Evolutionary conservation across 345 rosid genomes (phyloP), one percentile per base, ranked within the genome.

Genomic region (Ricinus communis): DNA sequence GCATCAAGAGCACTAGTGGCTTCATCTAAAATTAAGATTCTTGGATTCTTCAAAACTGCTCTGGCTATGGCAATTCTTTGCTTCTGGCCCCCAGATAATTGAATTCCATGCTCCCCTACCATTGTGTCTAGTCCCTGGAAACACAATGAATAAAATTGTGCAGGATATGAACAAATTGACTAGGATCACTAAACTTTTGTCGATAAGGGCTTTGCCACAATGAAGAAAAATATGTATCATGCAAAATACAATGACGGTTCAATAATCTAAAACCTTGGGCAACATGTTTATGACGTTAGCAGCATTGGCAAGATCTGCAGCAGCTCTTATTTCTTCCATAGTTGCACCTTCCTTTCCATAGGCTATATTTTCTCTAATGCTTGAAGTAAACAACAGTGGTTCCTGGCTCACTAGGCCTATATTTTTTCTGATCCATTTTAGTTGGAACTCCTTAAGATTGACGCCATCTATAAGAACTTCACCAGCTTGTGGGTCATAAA

Each of bases 91-190:
- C 86, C 84, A 27, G 76, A 72, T 55, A 91, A 77, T 58, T 91
- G 97, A 65, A 89, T 86, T 0, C 98, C 97, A 5, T 89, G 86
- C 71, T 93, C 97, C 0, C 98, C 98, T 0, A 91, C 97, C 61
- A 72, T 63, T 27, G 77, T 72, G 50, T 77, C 77, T 25, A 72
- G 58, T 22, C 77, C 77, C 81, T 72, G 47, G 9, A 55, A 41
- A 43, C 49, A 38, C 59, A 60, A 43, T 30, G 13, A 27, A 50
- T 36, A 7, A 41, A 27, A 38, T 63, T 12, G 16, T 28, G 41
- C 14, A n/a, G 52, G 27, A n/a, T 53, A 47, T 16, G 13, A 24
- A 5, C 22, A 24, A 24, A 2, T 55, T 12, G 25, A 55, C 33
- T 9, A 4, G 58, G 31, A 55, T 55, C 5, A 11, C 2, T 25